phyloP scores from a whole-genome alignment of 2,329 filamentous ascomycete species.

The Cladophialophora psammophila region DNA sequence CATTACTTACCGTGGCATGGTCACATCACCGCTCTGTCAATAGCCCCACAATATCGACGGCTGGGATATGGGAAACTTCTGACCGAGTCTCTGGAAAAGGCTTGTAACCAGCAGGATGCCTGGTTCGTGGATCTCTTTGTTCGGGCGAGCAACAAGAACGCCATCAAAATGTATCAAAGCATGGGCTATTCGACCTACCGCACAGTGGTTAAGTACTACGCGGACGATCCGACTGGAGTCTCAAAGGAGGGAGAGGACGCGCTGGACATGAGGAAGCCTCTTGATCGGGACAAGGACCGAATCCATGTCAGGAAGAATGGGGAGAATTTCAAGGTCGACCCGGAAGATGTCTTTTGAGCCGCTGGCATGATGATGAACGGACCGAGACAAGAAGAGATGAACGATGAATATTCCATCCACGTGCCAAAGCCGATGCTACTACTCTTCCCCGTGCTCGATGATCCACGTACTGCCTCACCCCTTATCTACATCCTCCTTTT shows the following conservation, averaged over 20 bases:
- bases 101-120: constrained; percentile 79
- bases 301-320: constrained; percentile 83
- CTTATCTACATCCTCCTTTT: neutral
- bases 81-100: constrained; percentile 80
- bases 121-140: constrained; percentile 99
- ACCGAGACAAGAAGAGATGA: neutral
- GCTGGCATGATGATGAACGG: neutral
- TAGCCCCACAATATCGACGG: constrained; percentile 83
- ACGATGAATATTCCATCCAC: neutral
- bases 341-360: constrained; percentile 75
- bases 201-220: constrained; percentile 90
- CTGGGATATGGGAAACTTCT: constrained; percentile 86
- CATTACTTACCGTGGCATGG: constrained; percentile 99
- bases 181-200: constrained; percentile 93
- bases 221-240: constrained; percentile 75
- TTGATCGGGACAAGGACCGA: constrained; percentile 77
- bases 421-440: neutral
- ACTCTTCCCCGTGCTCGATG: neutral
- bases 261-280: constrained; percentile 94
- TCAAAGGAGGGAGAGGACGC: constrained; percentile 76
- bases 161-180: constrained; percentile 85
- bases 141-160: constrained; percentile 82
- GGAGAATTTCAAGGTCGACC: constrained; percentile 76
- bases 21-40: constrained; percentile 94
- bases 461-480: neutral